Evolutionary conservation across 2,329 filamentous ascomycete genomes (phyloP), one percentile per base, ranked within the genome.

Genomic region (Cryphonectria naterciae): DNA sequence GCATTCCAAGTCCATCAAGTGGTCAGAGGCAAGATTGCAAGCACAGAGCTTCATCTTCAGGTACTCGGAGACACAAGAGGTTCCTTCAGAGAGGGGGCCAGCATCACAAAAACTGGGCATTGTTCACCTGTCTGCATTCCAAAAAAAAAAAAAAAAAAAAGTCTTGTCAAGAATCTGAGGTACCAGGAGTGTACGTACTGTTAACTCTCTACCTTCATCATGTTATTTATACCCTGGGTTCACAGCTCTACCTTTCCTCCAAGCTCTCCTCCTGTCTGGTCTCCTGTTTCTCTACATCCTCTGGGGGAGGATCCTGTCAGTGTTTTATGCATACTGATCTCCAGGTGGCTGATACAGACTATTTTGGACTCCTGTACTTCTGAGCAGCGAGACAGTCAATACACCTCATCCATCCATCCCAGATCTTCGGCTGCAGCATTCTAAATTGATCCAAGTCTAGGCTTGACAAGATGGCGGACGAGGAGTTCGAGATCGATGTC

Each of bases 401-500:
- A 76, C 77, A 77, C 75, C 76, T 73, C 76, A 71, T 74, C 74
- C 75, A 32, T 32, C 28, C 28, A 77, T 73, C 69, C 69, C 73
- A 71, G 37, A 58, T 64, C 70, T 70, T 68, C 39, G 66, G 52
- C 52, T 67, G 61, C 62, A 37, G 28, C 63, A 65, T 54, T 63
- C 63, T 61, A 41, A 68, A 65, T 70, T 70, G 63, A 71, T 49
- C 43, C 32, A n/a, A 35, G 8, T 69, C 52, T 70, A 71, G 69
- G 41, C 63, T 61, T 49, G 22, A 46, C 77, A 81, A 77, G 66
- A 92, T 92, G 90, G 88, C 89, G 75, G 90, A 92, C 76, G 89
- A 91, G 77, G 89, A 91, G 76, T 92, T 91, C 79, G 90, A 92
- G 76, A 91, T 92, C 81, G 90, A 92, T 75, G 90, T 92, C 77